phyloP scores from a whole-genome alignment of 805 yeast species.

The Starmerella riodocensis region DNA sequence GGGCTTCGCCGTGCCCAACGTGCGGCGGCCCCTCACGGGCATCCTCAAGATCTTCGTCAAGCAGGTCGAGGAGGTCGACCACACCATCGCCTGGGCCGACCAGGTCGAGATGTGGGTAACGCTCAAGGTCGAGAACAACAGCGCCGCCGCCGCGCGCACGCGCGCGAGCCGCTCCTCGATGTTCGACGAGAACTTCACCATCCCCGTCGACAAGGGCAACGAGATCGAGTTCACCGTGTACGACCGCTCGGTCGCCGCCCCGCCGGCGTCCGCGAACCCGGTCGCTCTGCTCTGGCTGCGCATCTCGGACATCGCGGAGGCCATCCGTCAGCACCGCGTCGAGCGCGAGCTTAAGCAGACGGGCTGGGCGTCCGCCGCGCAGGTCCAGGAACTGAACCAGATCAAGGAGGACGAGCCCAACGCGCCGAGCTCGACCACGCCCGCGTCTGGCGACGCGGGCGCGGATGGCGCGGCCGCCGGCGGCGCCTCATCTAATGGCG shows the following conservation, averaged over 20 bases:
- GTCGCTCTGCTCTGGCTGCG: constrained; percentile 90
- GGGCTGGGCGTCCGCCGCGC: constrained; percentile 80
- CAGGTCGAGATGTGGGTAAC: constrained; percentile 76
- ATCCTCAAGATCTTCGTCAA: constrained; percentile 56
- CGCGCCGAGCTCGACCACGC: too few relatives aligned
- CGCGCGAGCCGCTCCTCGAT: constrained; percentile 58
- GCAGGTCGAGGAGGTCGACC: constrained; percentile 81
- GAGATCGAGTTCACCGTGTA: constrained; percentile 81
- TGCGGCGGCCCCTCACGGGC: constrained; percentile 78
- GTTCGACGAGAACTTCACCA: constrained; percentile 60
- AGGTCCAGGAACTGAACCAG: constrained; percentile 28
- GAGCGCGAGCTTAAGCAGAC: constrained; percentile 34
- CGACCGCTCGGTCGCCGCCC: constrained; percentile 47
- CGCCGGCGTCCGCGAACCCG: constrained; percentile 32
- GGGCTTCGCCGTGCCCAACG: constrained; percentile 41
- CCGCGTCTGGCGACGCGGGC: constrained; percentile 1
- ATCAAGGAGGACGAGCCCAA: too few relatives aligned
- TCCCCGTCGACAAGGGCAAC: constrained; percentile 78
- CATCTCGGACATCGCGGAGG: constrained; percentile 85
- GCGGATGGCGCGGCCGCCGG: not conserved
- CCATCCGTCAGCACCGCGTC: constrained; percentile 77
- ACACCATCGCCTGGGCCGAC: constrained; percentile 59
- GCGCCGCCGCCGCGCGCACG: constrained; percentile 46
- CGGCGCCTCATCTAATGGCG: constrained; percentile 1
- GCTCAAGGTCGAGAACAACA: constrained; percentile 19